phyloP scores from a whole-genome alignment of 2,329 filamentous ascomycete genomes.

The Thelonectria blattea region DNA sequence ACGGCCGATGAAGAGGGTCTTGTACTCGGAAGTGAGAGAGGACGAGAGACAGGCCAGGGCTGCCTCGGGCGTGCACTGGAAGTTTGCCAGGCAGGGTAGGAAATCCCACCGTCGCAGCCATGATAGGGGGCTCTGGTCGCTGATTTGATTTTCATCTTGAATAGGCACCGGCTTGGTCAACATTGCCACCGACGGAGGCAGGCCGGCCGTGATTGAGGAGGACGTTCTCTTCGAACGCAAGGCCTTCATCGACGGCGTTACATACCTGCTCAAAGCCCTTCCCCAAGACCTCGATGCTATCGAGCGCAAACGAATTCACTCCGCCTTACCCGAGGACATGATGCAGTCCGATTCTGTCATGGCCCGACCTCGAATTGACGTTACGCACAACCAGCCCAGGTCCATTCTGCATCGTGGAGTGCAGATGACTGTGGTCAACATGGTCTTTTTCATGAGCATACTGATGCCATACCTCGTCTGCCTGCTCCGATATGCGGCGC shows the following conservation, averaged over 20 bases:
- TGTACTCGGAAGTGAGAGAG: slow-evolving; percentile 33
- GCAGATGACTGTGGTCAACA: slow-evolving; percentile 60
- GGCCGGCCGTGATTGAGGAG: slow-evolving; percentile 33
- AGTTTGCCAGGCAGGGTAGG: slow-evolving; percentile 43
- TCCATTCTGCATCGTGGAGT: slow-evolving; percentile 66
- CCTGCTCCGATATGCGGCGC: slow-evolving; percentile 59
- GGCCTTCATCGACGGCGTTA: slow-evolving; percentile 68
- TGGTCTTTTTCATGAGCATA: slow-evolving; percentile 66
- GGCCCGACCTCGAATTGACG: slow-evolving; percentile 3
- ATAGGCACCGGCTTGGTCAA: slow-evolving; percentile 38
- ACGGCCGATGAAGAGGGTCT: slow-evolving; percentile 34
- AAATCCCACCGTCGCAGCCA: not conserved
- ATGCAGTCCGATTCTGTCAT: slow-evolving; percentile 3
- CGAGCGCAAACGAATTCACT: slow-evolving; percentile 52
- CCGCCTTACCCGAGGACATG: slow-evolving; percentile 34
- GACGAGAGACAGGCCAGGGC: slow-evolving; percentile 34
- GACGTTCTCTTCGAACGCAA: slow-evolving; percentile 54
- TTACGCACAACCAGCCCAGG: slow-evolving; percentile 26
- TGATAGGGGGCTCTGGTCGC: too few relatives aligned
- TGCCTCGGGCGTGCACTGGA: slow-evolving; percentile 43
- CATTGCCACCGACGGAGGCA: slow-evolving; percentile 38
- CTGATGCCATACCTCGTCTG: slow-evolving; percentile 65
- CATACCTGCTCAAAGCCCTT: slow-evolving; percentile 68
- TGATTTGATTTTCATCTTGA: not conserved
- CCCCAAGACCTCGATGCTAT: slow-evolving; percentile 61